Evolutionary conservation across 306 rosid species (phyloP), one percentile per base, ranked within the genome.

Genomic region (Trifolium repens): DNA sequence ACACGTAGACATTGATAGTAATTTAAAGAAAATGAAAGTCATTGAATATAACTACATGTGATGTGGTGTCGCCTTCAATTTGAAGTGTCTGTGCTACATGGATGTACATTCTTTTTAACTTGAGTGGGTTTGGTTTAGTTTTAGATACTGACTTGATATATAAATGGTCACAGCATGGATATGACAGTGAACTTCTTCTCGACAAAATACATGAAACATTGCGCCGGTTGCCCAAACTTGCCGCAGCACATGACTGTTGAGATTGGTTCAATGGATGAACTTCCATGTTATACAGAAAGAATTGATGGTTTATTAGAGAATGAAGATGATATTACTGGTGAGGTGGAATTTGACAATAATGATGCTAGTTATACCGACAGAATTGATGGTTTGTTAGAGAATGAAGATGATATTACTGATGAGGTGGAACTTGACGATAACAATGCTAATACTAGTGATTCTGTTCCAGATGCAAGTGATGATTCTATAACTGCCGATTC

Each of bases 171-270:
- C 86, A 96, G 99, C 84, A 80, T 96, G 92, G 84, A 90, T 80
- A 73, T 90, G 81, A 90, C 91, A 0, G 87, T 96, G 30, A 92
- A 90, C 90, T 92, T 79, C 75, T 88, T 96, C 78, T 96, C 99
- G 14, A 96, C 96, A 1, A 89, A 89, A 85, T 87, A 90, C 82
- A 88, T 69, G 67, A 84, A 84, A 15, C 93, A 92, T 73, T 82
- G 87, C n/a, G 91, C 92, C 15, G 90, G 92, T 78, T 90, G 97
- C 76, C 96, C 93, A 0, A 75, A 84, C 79, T 84, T 96, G 81
- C 99, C 98, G 0, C 78, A 54, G 67, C 91, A 89, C 72, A 88
- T 89, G 98, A 92, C 76, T 76, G 85, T 87, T 69, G 83, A 86
- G 74, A 77, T 87, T 46, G 78, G 87, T 73, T 76, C 89, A 63